Conservation (phyloP, 2,329 filamentous ascomycete genomes). For the Sclerotinia trifoliorum region DNA sequence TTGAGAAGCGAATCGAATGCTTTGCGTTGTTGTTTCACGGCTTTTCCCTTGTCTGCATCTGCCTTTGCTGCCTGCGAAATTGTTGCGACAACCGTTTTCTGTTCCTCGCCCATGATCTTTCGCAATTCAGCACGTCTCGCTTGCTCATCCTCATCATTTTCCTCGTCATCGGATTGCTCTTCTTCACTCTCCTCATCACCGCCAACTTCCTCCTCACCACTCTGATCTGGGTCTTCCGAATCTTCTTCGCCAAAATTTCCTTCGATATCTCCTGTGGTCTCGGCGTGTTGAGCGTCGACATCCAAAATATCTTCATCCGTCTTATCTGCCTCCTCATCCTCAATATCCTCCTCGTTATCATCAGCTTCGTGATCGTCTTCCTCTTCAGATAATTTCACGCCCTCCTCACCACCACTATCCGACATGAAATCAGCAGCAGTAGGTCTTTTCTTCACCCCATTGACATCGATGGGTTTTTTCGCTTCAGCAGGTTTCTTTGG, state of each 20-base stretch:
- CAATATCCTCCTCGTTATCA: constrained; percentile 34
- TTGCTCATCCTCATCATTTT: constrained; percentile 37
- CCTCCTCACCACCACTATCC: constrained; percentile 41
- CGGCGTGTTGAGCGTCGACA: constrained; percentile 38
- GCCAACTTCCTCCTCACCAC: constrained; percentile 35
- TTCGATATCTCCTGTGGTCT: constrained; percentile 41
- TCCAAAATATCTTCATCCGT: constrained; percentile 40
- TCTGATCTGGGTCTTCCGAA: constrained; percentile 38
- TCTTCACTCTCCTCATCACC: constrained; percentile 41
- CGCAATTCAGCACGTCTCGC: constrained; percentile 57
- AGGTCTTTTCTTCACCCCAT: constrained; percentile 43
- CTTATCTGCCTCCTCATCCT: constrained; percentile 31
- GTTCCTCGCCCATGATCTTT: constrained; percentile 65
- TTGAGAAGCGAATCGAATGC: constrained; percentile 88
- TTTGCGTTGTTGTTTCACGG: constrained; percentile 81
- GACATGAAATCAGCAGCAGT: constrained; percentile 59
- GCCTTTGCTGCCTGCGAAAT: constrained; percentile 63
- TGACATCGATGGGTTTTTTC: constrained; percentile 29
- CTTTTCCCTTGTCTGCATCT: constrained; percentile 80
- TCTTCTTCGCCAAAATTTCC: constrained; percentile 31
- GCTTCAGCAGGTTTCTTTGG: constrained; percentile 38
- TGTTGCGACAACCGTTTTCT: constrained; percentile 63
- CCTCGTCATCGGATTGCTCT: constrained; percentile 33
- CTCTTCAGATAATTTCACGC: constrained; percentile 38
- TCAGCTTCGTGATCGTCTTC: constrained; percentile 33